Percentiles rank a stretch among this genome's conserved stretches.
These are phyloP conservation scores for Ogataea nonfermentans DNA, from an alignment of 805 yeast species.

Conservation along the genomic window DNA sequence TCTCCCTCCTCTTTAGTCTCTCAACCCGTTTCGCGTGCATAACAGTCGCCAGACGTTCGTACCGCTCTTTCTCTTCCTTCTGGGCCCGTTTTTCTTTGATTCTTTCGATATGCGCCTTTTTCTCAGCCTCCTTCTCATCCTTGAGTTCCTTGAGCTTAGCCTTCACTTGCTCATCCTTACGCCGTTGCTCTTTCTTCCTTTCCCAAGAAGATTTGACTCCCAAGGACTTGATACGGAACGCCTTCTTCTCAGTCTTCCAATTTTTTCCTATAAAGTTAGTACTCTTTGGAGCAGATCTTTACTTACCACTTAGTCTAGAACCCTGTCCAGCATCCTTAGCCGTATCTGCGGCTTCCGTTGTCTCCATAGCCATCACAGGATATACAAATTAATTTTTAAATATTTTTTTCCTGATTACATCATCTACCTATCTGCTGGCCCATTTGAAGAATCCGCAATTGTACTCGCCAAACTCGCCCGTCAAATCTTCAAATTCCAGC, in stretches of 20 bases:
- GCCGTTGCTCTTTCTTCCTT: conserved; percentile 61
- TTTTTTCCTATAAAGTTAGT: conserved; percentile 47
- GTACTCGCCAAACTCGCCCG: conserved; percentile 24
- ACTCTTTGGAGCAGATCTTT: not conserved
- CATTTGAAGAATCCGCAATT: conserved; percentile 58
- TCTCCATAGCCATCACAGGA: conserved; percentile 1
- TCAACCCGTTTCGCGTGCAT: conserved; percentile 93
- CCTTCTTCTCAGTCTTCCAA: conserved; percentile 69
- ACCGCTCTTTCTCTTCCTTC: conserved; percentile 87
- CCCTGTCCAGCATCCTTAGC: conserved; percentile 28
- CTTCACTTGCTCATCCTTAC: conserved; percentile 64
- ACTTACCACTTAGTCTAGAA: conserved; percentile 32
- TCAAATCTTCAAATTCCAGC: not conserved
- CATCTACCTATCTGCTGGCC: conserved; percentile 32
- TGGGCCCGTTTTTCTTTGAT: conserved; percentile 72
- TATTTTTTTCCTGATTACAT: conserved; percentile 4
- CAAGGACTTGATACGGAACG: conserved; percentile 59
- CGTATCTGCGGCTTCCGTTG: conserved; percentile 4
- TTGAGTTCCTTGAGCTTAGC: conserved; percentile 69
- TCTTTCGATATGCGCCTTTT: conserved; percentile 50
- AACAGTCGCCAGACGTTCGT: conserved; percentile 73
- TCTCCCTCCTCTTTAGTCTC: conserved; percentile 84
- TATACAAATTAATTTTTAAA: not conserved
- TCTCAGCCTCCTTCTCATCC: conserved; percentile 69
- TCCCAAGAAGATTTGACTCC: conserved; percentile 67